phyloP scores from a whole-genome alignment of 257 asterid genomes.

The Scutellaria barbata region DNA sequence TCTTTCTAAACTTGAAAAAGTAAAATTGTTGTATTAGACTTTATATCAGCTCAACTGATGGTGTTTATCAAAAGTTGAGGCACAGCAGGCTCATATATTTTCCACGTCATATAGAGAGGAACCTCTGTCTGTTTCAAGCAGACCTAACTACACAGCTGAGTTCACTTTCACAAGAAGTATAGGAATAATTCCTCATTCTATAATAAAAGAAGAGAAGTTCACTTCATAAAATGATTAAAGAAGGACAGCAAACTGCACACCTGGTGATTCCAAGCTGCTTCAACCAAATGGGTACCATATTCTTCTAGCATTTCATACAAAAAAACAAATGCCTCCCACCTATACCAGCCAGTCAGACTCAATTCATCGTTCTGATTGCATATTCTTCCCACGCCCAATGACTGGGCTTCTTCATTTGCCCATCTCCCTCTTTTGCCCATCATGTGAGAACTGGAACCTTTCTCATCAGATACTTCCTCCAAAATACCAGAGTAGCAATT shows the following conservation, averaged over 20 bases:
- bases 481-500: slow-evolving; percentile 46
- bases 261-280: slow-evolving; percentile 99
- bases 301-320: slow-evolving; percentile 98
- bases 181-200: background rate
- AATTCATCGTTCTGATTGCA: slow-evolving; percentile 45
- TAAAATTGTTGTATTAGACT: background rate
- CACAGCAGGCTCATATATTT: background rate
- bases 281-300: slow-evolving; percentile 96
- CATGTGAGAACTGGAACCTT: slow-evolving; percentile 42
- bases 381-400: slow-evolving; percentile 79
- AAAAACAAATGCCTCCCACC: slow-evolving; percentile 92
- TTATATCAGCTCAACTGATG: background rate
- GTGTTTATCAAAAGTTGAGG: background rate
- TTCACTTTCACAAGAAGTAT: slow-evolving; percentile 23
- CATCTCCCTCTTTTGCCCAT: slow-evolving; percentile 78
- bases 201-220: background rate
- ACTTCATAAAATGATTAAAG: background rate
- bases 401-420: slow-evolving; percentile 89
- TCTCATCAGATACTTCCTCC: slow-evolving; percentile 49
- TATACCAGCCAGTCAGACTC: slow-evolving; percentile 50
- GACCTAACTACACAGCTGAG: background rate
- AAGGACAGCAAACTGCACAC: slow-evolving; percentile 51
- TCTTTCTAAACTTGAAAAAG: slow-evolving; percentile 13
- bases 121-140: background rate
- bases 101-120: background rate